phyloP scores from a whole-genome alignment of 192 early-diverging fungal species.

The Glomus cerebriforme region DNA sequence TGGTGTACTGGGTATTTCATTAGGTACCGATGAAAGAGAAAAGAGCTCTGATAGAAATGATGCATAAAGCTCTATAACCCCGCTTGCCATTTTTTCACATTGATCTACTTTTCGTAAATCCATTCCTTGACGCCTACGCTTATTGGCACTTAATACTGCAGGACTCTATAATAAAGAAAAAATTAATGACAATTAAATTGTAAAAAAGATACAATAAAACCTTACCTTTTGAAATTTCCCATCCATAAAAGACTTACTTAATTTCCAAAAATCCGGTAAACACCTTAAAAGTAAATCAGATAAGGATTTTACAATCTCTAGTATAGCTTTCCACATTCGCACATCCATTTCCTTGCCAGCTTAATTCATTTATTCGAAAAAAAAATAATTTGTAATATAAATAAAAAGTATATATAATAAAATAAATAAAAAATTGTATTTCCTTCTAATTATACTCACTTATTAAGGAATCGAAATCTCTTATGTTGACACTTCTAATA shows the following conservation, averaged over 20 bases:
- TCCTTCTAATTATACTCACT: neutral
- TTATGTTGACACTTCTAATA: slow-evolving; percentile 38
- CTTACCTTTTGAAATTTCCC: slow-evolving; percentile 68
- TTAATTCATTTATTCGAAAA: slow-evolving; percentile 43
- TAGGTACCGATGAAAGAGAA: neutral
- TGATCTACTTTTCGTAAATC: slow-evolving; percentile 67
- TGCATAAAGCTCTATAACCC: slow-evolving; percentile 64
- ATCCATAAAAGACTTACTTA: slow-evolving; percentile 86
- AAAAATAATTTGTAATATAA: slow-evolving; percentile 44
- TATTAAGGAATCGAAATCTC: slow-evolving; percentile 43
- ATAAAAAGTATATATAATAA: slow-evolving; percentile 37
- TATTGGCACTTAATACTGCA: slow-evolving; percentile 34
- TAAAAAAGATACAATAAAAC: neutral
- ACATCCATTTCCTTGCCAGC: slow-evolving; percentile 61
- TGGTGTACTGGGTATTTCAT: neutral
- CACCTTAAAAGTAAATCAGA: slow-evolving; percentile 74
- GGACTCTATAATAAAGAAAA: neutral
- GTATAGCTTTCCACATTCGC: slow-evolving; percentile 72
- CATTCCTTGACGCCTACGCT: slow-evolving; percentile 43
- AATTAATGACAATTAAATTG: no score
- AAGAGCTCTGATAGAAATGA: slow-evolving; percentile 59
- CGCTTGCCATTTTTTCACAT: slow-evolving; percentile 64
- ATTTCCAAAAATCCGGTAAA: slow-evolving; percentile 92
- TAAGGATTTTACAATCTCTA: slow-evolving; percentile 68
- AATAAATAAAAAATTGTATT: slow-evolving; percentile 3